Evolutionary conservation across 192 early-diverging fungal species (phyloP).

Genomic region (Spinellus fusiger): DNA sequence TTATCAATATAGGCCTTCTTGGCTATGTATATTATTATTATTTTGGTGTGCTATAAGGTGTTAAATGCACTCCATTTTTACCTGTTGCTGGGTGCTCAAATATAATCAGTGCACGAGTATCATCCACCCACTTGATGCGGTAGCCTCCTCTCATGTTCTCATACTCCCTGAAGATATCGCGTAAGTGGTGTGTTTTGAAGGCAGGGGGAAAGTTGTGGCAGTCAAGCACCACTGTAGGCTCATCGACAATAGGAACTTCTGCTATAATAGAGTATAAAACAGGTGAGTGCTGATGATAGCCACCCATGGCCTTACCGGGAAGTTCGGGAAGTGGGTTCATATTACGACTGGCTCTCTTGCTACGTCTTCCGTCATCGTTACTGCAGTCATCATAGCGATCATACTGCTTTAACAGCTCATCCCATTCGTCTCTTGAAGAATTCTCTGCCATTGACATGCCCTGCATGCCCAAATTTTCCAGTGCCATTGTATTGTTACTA

Average conservation of each 20-base stretch:
- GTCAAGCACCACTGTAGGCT: conserved; percentile 44
- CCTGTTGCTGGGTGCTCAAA: conserved; percentile 62
- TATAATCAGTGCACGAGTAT: conserved; percentile 61
- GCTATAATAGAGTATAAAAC: conserved; percentile 5
- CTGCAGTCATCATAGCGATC: conserved; percentile 15
- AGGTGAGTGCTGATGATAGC: not conserved
- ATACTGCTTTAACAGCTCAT: conserved; percentile 30
- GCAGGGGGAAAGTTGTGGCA: conserved; percentile 55
- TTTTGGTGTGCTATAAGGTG: not conserved
- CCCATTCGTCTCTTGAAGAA: conserved; percentile 26
- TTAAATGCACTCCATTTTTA: conserved; percentile 11
- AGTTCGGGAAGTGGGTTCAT: conserved; percentile 22
- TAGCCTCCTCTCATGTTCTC: conserved; percentile 58
- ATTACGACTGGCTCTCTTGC: conserved; percentile 19
- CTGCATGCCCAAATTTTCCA: not conserved
- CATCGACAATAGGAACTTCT: conserved; percentile 26
- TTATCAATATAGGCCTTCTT: conserved; percentile 54
- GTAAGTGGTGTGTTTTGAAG: conserved; percentile 65
- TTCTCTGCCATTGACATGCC: not conserved
- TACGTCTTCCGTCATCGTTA: conserved; percentile 7
- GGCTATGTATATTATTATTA: conserved; percentile 20
- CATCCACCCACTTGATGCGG: conserved; percentile 69
- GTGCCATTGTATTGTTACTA: not conserved
- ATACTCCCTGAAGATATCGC: conserved; percentile 58
- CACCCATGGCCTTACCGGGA: conserved; percentile 9